These are phyloP conservation scores for Volvox reticuliferus DNA, from an alignment of 139 green algal species.

Conservation along the genomic window DNA sequence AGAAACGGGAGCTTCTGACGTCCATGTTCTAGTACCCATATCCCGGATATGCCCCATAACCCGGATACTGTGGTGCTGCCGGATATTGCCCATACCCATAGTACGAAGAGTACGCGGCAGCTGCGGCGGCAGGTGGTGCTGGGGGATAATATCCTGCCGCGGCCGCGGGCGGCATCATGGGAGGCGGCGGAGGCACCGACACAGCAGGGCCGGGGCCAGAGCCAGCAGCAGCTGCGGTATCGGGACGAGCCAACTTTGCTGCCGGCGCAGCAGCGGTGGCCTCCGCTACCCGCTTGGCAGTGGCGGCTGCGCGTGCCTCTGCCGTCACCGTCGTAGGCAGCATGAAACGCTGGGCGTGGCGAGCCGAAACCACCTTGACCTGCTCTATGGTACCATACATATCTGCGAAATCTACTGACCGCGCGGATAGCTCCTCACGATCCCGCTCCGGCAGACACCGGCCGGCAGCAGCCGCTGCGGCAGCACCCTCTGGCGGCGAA, in stretches of 20 bases:
- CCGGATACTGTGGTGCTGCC: constrained; percentile 11
- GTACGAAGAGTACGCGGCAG: constrained; percentile 30
- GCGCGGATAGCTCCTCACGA: constrained; percentile 69
- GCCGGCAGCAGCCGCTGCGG: background rate
- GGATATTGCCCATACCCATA: constrained; percentile 44
- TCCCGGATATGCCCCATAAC: constrained; percentile 41
- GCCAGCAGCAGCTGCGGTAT: background rate
- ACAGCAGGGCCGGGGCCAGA: background rate
- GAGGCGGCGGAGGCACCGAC: constrained; percentile 14
- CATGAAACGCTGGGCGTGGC: constrained; percentile 67
- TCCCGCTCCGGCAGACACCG: constrained; percentile 59
- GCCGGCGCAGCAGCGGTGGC: background rate
- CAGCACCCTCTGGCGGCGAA: background rate
- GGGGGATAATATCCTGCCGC: constrained; percentile 3
- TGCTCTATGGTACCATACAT: constrained; percentile 53
- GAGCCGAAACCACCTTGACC: constrained; percentile 41
- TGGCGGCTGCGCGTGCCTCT: constrained; percentile 44
- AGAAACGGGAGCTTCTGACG: too few species aligned
- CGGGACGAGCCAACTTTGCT: background rate
- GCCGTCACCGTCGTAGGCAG: constrained; percentile 55
- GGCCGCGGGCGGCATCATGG: constrained; percentile 14
- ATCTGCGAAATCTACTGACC: constrained; percentile 74
- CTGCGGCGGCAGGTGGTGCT: background rate
- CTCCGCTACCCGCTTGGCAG: constrained; percentile 36
- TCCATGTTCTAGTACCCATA: constrained; percentile 42